These are phyloP conservation scores for Exserohilum turcica DNA, from an alignment of 2,329 filamentous ascomycete species.

Conservation along the genomic window DNA sequence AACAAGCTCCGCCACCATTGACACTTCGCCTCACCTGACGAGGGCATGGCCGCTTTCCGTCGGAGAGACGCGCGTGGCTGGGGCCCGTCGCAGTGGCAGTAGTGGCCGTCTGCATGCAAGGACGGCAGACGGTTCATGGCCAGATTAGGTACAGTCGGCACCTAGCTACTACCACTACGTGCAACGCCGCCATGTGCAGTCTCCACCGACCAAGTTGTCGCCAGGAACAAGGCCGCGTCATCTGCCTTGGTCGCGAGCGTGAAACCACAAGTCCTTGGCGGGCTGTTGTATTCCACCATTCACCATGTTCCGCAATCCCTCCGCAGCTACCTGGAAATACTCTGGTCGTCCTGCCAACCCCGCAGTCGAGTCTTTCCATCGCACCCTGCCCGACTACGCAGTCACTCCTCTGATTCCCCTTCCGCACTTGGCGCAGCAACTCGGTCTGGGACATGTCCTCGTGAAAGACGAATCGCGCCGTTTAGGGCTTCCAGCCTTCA, in stretches of 20 bases:
- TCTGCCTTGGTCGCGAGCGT: not conserved
- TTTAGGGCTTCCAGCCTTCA: slow-evolving; percentile 75
- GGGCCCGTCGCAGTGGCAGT: not conserved
- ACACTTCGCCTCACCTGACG: not conserved
- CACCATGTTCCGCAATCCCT: slow-evolving; percentile 36
- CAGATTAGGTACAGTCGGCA: not conserved
- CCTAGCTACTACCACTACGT: not conserved
- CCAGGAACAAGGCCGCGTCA: not conserved
- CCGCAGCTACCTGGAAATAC: slow-evolving; percentile 31
- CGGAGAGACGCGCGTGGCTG: slow-evolving; percentile 1
- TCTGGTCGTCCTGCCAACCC: slow-evolving; percentile 17
- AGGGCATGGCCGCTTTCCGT: slow-evolving; percentile 12
- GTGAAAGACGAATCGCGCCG: slow-evolving; percentile 74
- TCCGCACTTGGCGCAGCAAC: slow-evolving; percentile 58
- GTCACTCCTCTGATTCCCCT: slow-evolving; percentile 62
- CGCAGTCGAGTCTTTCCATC: slow-evolving; percentile 58
- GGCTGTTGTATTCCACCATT: not conserved
- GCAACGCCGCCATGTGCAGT: not conserved
- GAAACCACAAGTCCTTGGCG: no score
- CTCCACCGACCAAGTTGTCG: not conserved
- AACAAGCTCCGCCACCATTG: not conserved
- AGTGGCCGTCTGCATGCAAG: not conserved
- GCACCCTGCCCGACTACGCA: slow-evolving; percentile 61
- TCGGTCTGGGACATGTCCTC: slow-evolving; percentile 60
- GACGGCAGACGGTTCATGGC: not conserved